These are phyloP conservation scores for Fusarium setosum DNA, from an alignment of 2,329 filamentous ascomycete genomes.

Conservation along the genomic window DNA sequence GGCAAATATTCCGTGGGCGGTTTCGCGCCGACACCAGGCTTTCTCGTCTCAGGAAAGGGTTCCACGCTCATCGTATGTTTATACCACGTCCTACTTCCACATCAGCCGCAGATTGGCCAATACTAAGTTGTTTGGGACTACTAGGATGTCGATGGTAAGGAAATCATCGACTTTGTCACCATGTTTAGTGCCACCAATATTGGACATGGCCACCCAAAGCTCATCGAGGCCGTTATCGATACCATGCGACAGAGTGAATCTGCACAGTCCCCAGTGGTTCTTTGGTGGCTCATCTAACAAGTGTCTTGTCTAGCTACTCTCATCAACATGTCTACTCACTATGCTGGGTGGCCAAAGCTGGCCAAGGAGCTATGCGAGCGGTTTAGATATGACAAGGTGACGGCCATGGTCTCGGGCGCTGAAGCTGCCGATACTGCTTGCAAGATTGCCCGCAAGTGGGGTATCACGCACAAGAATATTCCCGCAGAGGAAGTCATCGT, in stretches of 20 bases:
- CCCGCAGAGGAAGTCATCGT: constrained; percentile 17
- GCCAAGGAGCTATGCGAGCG: constrained; percentile 24
- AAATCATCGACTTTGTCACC: constrained; percentile 22
- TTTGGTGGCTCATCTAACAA: not conserved
- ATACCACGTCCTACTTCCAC: not conserved
- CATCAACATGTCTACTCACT: constrained; percentile 23
- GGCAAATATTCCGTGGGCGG: constrained; percentile 17
- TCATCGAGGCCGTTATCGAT: constrained; percentile 17
- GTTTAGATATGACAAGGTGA: constrained; percentile 29
- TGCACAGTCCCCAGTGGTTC: no score
- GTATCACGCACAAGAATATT: constrained; percentile 19
- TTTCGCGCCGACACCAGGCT: constrained; percentile 16
- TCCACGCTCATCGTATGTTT: constrained; percentile 18
- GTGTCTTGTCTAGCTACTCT: constrained; percentile 11
- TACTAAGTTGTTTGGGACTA: no score
- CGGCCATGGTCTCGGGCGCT: constrained; percentile 26
- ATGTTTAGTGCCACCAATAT: constrained; percentile 27
- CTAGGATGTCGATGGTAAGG: constrained; percentile 22
- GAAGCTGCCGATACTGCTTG: constrained; percentile 33
- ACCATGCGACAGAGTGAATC: constrained; percentile 12
- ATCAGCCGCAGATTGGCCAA: no score
- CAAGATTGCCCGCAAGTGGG: constrained; percentile 35
- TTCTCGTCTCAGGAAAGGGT: constrained; percentile 21
- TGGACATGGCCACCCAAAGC: constrained; percentile 20
- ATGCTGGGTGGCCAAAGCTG: constrained; percentile 12